Percentiles rank a stretch among this genome's conserved stretches.
Conservation (phyloP, 306 rosid genomes). For the Castanea sativa region DNA sequence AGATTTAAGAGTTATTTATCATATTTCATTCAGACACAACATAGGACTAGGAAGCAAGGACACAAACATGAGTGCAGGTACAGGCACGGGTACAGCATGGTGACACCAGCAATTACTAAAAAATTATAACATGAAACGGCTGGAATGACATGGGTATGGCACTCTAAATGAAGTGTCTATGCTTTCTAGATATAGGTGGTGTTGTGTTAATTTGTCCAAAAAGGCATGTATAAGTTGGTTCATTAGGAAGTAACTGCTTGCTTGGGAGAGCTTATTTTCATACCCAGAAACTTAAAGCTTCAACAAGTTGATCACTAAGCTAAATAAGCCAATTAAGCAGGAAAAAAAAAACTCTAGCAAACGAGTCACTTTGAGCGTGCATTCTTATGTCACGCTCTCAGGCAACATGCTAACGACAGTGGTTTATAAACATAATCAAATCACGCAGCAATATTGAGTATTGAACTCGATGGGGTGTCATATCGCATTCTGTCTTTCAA, state of each 20-base stretch:
- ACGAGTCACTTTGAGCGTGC: neutral
- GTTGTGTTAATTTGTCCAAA: neutral
- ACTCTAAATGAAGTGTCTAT: too few species aligned
- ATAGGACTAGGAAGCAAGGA: neutral
- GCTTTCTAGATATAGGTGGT: neutral
- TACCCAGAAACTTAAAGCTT: too few species aligned
- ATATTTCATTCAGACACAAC: neutral
- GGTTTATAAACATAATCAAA: neutral
- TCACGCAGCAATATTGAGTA: neutral
- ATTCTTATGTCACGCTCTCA: neutral
- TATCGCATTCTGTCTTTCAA: neutral
- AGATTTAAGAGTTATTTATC: neutral
- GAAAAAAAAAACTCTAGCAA: too few species aligned
- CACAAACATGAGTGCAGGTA: too few species aligned
- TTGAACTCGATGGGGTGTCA: neutral
- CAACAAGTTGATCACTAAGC: too few species aligned
- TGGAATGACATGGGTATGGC: fast-evolving
- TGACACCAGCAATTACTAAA: too few species aligned
- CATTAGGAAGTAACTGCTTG: neutral
- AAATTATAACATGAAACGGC: too few species aligned
- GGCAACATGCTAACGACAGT: neutral
- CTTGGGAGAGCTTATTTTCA: too few species aligned
- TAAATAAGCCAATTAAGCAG: too few species aligned
- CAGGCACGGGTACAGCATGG: too few species aligned
- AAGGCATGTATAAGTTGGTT: too few species aligned